phyloP scores from a whole-genome alignment of 495 filamentous ascomycete species.

The Aspergillus mulundensis region DNA sequence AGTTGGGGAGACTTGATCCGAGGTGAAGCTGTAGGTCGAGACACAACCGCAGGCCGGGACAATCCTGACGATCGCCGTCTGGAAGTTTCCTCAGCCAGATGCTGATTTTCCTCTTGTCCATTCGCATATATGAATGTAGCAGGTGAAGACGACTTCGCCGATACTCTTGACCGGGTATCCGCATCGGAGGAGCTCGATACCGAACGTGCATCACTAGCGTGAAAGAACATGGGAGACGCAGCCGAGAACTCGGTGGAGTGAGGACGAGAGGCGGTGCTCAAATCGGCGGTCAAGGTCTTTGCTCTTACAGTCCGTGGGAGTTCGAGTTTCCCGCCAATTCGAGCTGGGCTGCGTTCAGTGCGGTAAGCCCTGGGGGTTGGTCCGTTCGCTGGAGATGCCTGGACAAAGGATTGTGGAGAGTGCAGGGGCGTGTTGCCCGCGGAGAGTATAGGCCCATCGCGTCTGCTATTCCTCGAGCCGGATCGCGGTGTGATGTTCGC shows the following conservation, averaged over 20 bases:
- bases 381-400: slow-evolving; percentile 26
- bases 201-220: slow-evolving; percentile 64
- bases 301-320: slow-evolving; percentile 30
- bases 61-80: slow-evolving; percentile 38
- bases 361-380: slow-evolving; percentile 26
- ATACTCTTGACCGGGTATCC: slow-evolving; percentile 24
- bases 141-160: slow-evolving; percentile 28
- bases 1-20: slow-evolving; percentile 39
- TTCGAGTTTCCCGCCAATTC: slow-evolving; percentile 28
- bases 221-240: slow-evolving; percentile 65
- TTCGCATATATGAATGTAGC: slow-evolving; percentile 59
- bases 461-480: slow-evolving; percentile 59
- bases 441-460: slow-evolving; percentile 59
- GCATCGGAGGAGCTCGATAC: slow-evolving; percentile 23
- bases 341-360: slow-evolving; percentile 37
- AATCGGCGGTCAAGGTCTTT: slow-evolving; percentile 35
- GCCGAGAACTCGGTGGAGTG: slow-evolving; percentile 29
- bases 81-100: slow-evolving; percentile 21
- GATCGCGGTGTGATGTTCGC: slow-evolving; percentile 72
- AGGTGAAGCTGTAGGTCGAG: slow-evolving; percentile 36
- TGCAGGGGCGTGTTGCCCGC: slow-evolving; percentile 52
- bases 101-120: slow-evolving; percentile 37
- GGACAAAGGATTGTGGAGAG: slow-evolving; percentile 26
- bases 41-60: slow-evolving; percentile 27
- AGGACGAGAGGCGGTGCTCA: slow-evolving; percentile 25